Conservation (phyloP, 495 filamentous ascomycete genomes). For the Aspergillus mulundensis region DNA sequence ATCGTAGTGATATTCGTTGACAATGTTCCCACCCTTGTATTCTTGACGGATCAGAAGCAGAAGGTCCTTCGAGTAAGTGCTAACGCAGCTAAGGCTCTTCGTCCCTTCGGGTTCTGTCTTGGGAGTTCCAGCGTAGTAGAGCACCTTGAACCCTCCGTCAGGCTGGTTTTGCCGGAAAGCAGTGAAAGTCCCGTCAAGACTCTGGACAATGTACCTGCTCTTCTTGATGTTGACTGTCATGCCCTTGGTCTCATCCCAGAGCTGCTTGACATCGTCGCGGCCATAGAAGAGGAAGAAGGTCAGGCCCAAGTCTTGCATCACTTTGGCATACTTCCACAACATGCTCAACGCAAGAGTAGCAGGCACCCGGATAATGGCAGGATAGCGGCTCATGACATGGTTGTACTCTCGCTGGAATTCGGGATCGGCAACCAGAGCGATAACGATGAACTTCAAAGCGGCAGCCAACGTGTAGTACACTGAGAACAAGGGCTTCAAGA, state of each 20-base stretch:
- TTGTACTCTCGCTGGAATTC: constrained; percentile 58
- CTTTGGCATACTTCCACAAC: constrained; percentile 47
- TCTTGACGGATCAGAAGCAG: constrained; percentile 45
- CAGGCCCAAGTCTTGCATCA: constrained; percentile 35
- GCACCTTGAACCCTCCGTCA: constrained; percentile 42
- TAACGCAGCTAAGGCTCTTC: constrained; percentile 41
- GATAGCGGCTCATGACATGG: constrained; percentile 37
- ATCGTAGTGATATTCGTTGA: constrained; percentile 53
- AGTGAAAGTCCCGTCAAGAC: constrained; percentile 43
- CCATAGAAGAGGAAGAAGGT: constrained; percentile 49
- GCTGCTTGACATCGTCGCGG: constrained; percentile 38
- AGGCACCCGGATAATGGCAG: constrained; percentile 36
- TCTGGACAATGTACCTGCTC: constrained; percentile 40
- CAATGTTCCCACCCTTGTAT: constrained; percentile 40
- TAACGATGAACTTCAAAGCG: constrained; percentile 49
- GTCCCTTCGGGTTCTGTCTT: constrained; percentile 39
- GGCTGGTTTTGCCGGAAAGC: constrained; percentile 41
- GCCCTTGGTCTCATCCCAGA: constrained; percentile 48
- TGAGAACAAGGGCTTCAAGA: constrained; percentile 28
- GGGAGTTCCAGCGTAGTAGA: constrained; percentile 45
- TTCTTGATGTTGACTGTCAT: constrained; percentile 46
- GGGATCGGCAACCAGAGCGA: constrained; percentile 52
- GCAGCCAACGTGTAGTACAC: constrained; percentile 39
- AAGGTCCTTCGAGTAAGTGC: constrained; percentile 47
- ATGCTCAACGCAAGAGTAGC: constrained; percentile 37